Evolutionary conservation across 2,329 filamentous ascomycete genomes (phyloP).

Genomic region (Botryotinia convoluta): DNA sequence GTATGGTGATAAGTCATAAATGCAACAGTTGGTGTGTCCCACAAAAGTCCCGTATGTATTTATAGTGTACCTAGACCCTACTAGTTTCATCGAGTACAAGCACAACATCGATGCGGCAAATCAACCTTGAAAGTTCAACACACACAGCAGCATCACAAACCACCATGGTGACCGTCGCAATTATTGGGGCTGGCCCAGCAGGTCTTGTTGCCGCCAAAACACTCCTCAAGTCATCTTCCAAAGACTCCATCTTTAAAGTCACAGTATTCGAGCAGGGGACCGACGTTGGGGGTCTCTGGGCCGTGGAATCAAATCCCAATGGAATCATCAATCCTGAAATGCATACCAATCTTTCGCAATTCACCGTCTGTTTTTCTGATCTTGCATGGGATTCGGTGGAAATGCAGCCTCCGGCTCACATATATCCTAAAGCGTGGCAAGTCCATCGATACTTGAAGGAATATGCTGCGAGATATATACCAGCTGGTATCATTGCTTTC

Average conservation of each 20-base stretch:
- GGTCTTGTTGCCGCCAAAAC: conserved; percentile 24
- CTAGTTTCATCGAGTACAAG: not conserved
- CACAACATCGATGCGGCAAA: not conserved
- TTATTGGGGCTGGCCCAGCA: conserved; percentile 22
- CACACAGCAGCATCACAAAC: not conserved
- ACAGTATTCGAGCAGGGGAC: conserved; percentile 18
- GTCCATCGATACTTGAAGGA: conserved; percentile 22
- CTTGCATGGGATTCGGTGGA: conserved; percentile 17
- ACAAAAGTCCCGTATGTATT: not conserved
- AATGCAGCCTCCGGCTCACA: not conserved
- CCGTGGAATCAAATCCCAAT: conserved; percentile 14
- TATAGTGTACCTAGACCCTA: not conserved
- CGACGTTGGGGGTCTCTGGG: conserved; percentile 22
- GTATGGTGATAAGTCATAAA: not conserved
- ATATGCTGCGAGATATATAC: conserved; percentile 16
- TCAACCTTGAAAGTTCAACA: not conserved
- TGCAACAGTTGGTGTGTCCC: not conserved
- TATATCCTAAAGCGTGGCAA: conserved; percentile 20
- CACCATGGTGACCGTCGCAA: conserved; percentile 11
- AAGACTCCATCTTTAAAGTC: conserved; percentile 6
- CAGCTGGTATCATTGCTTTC: not conserved
- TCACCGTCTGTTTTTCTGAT: conserved; percentile 23
- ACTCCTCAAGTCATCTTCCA: conserved; percentile 10
- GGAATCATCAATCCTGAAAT: conserved; percentile 19
- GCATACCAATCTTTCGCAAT: conserved; percentile 22